Conservation (phyloP, 441 rosid genomes). For the Corymbia calophylla region DNA sequence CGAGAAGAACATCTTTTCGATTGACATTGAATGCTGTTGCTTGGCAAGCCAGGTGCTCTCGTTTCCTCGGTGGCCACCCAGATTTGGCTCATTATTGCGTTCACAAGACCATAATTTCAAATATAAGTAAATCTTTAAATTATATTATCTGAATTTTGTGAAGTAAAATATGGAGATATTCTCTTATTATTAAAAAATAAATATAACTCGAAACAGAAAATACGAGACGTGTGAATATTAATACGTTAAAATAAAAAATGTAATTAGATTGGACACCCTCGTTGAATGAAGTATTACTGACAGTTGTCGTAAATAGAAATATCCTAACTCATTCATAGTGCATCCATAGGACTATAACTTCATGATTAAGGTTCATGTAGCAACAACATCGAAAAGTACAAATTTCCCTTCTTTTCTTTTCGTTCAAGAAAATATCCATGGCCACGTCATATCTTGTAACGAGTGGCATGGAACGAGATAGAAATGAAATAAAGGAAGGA, state of each 20-base stretch:
- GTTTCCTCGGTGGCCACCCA: neutral
- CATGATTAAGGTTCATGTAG: neutral
- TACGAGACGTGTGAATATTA: too few relatives aligned
- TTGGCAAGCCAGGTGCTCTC: neutral
- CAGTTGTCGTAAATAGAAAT: too few relatives aligned
- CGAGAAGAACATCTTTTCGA: neutral
- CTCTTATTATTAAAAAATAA: too few relatives aligned
- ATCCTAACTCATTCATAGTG: neutral
- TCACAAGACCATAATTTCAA: neutral
- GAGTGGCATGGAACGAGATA: fast-evolving
- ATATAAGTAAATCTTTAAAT: too few relatives aligned
- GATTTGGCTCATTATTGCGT: neutral
- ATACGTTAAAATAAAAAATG: too few relatives aligned
- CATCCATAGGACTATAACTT: neutral
- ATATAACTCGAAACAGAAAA: too few relatives aligned
- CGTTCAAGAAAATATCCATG: neutral
- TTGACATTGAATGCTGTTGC: neutral
- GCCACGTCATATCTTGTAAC: neutral
- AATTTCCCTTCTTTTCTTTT: neutral
- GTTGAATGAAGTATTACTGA: too few relatives aligned
- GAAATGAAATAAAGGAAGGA: neutral
- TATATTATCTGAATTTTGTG: too few relatives aligned
- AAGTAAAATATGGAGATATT: too few relatives aligned
- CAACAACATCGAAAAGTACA: neutral
- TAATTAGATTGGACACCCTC: too few relatives aligned